Evolutionary conservation across 371 early-diverging fungal species (phyloP).

Genomic region (Actinomortierella wolfii): DNA sequence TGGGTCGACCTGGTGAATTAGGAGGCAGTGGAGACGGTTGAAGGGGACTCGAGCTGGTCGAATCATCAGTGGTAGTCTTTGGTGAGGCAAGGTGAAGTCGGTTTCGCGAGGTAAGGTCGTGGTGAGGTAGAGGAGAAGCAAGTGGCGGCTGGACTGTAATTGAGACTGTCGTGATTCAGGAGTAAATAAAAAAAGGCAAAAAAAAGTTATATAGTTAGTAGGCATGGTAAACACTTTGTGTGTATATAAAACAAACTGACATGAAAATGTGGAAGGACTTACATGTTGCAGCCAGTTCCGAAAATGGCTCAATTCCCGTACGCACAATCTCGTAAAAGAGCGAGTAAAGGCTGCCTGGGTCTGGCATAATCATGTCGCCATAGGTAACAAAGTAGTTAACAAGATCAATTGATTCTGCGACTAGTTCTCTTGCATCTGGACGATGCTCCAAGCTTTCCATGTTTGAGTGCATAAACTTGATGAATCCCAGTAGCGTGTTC

Average conservation of each 20-base stretch:
- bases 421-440: constrained; percentile 42
- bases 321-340: constrained; percentile 63
- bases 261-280: constrained; percentile 7
- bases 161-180: constrained; percentile 10
- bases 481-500: constrained; percentile 49
- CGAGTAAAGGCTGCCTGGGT: constrained; percentile 55
- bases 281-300: constrained; percentile 50
- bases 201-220: neutral
- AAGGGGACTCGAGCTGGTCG: constrained; percentile 15
- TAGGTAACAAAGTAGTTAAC: constrained; percentile 56
- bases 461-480: constrained; percentile 52
- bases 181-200: no score
- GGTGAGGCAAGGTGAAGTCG: constrained; percentile 30
- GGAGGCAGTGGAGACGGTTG: constrained; percentile 17
- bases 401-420: constrained; percentile 52
- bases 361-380: constrained; percentile 57
- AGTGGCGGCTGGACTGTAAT: constrained; percentile 22
- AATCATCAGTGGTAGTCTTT: constrained; percentile 14
- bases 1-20: no score
- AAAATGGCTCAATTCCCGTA: constrained; percentile 48
- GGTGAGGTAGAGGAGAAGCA: constrained; percentile 26
- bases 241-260: no score
- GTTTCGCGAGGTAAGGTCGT: constrained; percentile 34
- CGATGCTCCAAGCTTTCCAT: constrained; percentile 38
- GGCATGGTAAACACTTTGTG: no score